phyloP scores from a whole-genome alignment of 1,139 yeast genomes.

The Suhomyces bolitotheri region DNA sequence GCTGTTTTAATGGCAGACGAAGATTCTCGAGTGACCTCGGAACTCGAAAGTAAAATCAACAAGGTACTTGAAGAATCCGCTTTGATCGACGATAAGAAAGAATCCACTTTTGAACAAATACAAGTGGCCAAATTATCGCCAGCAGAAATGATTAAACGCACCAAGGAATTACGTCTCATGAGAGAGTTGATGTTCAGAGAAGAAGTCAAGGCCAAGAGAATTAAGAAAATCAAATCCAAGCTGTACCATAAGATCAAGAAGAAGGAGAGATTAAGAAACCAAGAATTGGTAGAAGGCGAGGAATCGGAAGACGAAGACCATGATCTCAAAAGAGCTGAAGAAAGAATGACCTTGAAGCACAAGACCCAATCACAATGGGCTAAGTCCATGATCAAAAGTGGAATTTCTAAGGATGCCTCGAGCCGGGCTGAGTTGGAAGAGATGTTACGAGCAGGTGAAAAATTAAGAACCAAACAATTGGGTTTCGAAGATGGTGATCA shows the following conservation, averaged over 20 bases:
- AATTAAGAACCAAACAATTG: constrained; percentile 68
- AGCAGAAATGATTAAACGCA: constrained; percentile 76
- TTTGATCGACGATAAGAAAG: constrained; percentile 69
- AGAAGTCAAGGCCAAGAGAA: constrained; percentile 84
- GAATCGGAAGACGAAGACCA: constrained; percentile 62
- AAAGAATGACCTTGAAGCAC: constrained; percentile 89
- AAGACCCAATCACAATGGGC: constrained; percentile 92
- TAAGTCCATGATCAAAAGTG: constrained; percentile 82
- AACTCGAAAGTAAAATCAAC: constrained; percentile 67
- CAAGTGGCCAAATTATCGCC: constrained; percentile 80
- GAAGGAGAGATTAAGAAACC: constrained; percentile 74
- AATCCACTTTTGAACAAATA: constrained; percentile 82
- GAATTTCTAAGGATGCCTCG: constrained; percentile 81
- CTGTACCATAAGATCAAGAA: constrained; percentile 83
- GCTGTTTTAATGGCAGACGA: constrained; percentile 33
- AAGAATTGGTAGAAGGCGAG: constrained; percentile 65
- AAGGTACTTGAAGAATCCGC: constrained; percentile 63
- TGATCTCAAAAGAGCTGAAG: constrained; percentile 76
- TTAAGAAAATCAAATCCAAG: constrained; percentile 93
- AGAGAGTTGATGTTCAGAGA: constrained; percentile 96
- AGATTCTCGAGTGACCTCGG: constrained; percentile 46
- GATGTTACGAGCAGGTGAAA: constrained; percentile 86
- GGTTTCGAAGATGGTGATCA: constrained; percentile 63
- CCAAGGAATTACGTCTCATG: constrained; percentile 84
- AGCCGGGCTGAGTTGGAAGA: constrained; percentile 90